Percentiles rank a stretch among this genome's conserved stretches.
These are phyloP conservation scores for Septoria petroselini DNA, from an alignment of 2,329 filamentous ascomycete species.

Conservation along the genomic window DNA sequence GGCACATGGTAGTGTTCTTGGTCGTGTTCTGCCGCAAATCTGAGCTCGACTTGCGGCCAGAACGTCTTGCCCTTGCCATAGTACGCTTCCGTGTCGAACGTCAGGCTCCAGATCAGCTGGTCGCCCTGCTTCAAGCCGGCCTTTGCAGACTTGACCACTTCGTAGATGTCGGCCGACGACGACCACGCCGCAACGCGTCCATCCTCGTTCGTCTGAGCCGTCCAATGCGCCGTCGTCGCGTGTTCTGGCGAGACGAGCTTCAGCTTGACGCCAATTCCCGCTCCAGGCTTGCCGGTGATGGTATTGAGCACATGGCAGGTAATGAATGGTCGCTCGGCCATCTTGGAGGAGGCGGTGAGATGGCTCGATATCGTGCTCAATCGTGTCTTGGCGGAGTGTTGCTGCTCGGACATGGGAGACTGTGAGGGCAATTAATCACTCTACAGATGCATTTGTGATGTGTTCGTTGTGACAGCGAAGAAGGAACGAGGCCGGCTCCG, in stretches of 20 bases:
- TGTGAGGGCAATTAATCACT: background rate
- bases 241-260: constrained; percentile 43
- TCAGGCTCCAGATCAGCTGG: constrained; percentile 63
- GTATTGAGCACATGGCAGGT: constrained; percentile 88
- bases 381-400: constrained; percentile 10
- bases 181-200: constrained; percentile 71
- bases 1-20: constrained; percentile 75
- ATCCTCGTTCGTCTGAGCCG: constrained; percentile 69
- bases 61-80: constrained; percentile 61
- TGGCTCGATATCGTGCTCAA: constrained; percentile 17
- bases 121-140: constrained; percentile 33
- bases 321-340: constrained; percentile 54
- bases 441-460: too few species aligned
- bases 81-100: constrained; percentile 70
- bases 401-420: background rate
- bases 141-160: constrained; percentile 39
- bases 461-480: background rate
- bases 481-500: constrained; percentile 1
- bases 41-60: constrained; percentile 56
- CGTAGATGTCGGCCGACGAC: constrained; percentile 43
- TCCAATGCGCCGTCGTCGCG: constrained; percentile 51
- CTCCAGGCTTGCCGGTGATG: constrained; percentile 66
- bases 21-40: constrained; percentile 47
- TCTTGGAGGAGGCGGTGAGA: constrained; percentile 14
- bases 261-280: constrained; percentile 64